These are phyloP conservation scores for Torulaspora gathmanii DNA, from an alignment of 805 yeast species.

Conservation along the genomic window DNA sequence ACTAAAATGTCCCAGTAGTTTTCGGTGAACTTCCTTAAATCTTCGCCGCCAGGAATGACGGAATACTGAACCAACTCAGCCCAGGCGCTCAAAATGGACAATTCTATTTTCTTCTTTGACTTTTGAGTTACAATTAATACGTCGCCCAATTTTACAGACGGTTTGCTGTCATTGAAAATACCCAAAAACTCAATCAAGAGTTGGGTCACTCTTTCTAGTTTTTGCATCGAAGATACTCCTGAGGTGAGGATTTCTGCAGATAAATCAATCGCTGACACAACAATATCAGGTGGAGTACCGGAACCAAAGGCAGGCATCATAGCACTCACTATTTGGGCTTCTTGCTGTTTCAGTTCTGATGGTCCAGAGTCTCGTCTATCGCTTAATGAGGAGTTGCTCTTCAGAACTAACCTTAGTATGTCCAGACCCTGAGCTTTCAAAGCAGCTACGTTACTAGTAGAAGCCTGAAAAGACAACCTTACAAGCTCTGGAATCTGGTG, in stretches of 20 bases:
- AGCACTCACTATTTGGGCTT: constrained; percentile 90
- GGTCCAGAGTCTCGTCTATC: constrained; percentile 72
- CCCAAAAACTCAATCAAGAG: constrained; percentile 64
- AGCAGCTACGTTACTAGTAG: constrained; percentile 61
- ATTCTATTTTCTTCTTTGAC: constrained; percentile 50
- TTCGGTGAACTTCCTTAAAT: constrained; percentile 46
- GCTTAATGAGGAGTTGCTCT: constrained; percentile 51
- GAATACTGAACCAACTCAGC: constrained; percentile 49
- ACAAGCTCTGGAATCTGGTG: constrained; percentile 60
- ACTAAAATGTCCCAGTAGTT: constrained; percentile 57
- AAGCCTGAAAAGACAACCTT: constrained; percentile 72
- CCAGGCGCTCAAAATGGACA: constrained; percentile 68
- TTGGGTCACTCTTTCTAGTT: constrained; percentile 53
- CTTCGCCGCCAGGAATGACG: constrained; percentile 28
- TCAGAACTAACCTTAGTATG: constrained; percentile 59
- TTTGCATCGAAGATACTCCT: constrained; percentile 47
- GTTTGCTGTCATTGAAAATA: constrained; percentile 38
- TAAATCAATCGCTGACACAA: constrained; percentile 71
- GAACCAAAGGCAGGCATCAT: constrained; percentile 77
- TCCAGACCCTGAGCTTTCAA: constrained; percentile 63
- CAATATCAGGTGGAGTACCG: constrained; percentile 68
- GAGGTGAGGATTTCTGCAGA: constrained; percentile 70
- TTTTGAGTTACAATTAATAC: constrained; percentile 44
- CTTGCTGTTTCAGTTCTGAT: constrained; percentile 81
- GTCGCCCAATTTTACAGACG: constrained; percentile 49